These are phyloP conservation scores for Mucor sp. DNA, from an alignment of 371 early-diverging fungal species.

Conservation along the genomic window DNA sequence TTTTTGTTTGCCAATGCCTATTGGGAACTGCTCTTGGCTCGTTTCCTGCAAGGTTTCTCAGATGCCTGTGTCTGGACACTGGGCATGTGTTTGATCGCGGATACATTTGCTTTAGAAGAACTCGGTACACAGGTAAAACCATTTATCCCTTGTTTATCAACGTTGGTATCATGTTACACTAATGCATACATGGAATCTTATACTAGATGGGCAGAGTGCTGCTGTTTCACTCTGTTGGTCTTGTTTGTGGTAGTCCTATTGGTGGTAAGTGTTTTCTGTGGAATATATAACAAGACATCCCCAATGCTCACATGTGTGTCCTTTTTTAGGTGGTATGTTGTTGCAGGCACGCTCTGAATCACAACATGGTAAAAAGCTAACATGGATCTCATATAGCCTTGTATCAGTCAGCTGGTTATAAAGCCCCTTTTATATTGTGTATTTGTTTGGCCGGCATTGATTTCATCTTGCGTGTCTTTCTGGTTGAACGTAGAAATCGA, in stretches of 20 bases:
- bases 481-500: slow-evolving; percentile 44
- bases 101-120: slow-evolving; percentile 48
- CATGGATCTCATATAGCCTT: slow-evolving; percentile 23
- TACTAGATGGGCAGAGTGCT: slow-evolving; percentile 62
- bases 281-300: neutral
- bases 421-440: slow-evolving; percentile 69
- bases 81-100: slow-evolving; percentile 55
- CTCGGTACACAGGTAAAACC: slow-evolving; percentile 46
- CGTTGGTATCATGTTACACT: neutral
- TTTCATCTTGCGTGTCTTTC: slow-evolving; percentile 36
- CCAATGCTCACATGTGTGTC: neutral
- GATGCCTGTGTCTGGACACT: slow-evolving; percentile 60
- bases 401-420: slow-evolving; percentile 57
- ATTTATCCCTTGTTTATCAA: neutral
- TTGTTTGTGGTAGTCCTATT: slow-evolving; percentile 56
- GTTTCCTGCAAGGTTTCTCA: slow-evolving; percentile 62
- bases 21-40: slow-evolving; percentile 58
- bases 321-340: slow-evolving; percentile 6
- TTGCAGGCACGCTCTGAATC: no score
- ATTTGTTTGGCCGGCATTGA: slow-evolving; percentile 56
- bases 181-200: neutral
- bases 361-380: neutral
- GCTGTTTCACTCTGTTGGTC: slow-evolving; percentile 55
- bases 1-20: slow-evolving; percentile 52
- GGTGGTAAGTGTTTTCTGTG: slow-evolving; percentile 32